Base-by-base conservation (phyloP, 495 filamentous ascomycete genomes). In the Xylaria venustula region DNA sequence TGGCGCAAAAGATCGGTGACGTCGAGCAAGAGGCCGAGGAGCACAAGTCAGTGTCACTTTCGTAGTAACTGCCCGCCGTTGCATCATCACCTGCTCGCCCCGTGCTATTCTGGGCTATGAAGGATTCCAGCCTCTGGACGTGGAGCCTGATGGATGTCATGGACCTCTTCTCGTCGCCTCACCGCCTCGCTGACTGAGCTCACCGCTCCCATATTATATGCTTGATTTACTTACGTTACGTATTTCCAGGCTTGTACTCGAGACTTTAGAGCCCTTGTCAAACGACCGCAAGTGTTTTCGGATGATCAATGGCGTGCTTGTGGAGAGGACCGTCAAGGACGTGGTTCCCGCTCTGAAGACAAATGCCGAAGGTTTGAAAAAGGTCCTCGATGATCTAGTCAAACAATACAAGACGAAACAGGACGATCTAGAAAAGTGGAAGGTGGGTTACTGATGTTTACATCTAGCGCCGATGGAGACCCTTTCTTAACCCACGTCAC, bases 391-490 rank as follows among this genome's bases (percentile, higher is more conserved):
- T 65, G 92, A 96, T 66, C 77, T 98, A 60, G 81, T 98, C 73
- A 97, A 96, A 83, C 91, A 97, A 76, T 98, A 98, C 81, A 95
- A 95, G 81, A 76, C 79, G 23, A 95, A 96, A 78, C 92, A 98
- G 77, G 83, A 88, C 30, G 94, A 98, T 71, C 85, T 98, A 81
- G 94, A 98, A 71, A 93, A 86, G 74, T 98, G 94, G 94, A 98
- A 98, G 91, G 94, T 96, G 77, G 41, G 86, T 72, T 58, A 28
- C 25, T 53, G 25, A 25, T 32, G 23, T 60, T 9, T 11, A 14
- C 42, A 19, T 17, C 19, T 15, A 32, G 25, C 37, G 25, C 28
- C 30, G 23, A 58, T 58, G 60, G 64, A 58, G 57, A 64, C 61
- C 11, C 28, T 41, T 49, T 5, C 5, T 25, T 41, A 17, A 45